Evolutionary conservation across 2,329 filamentous ascomycete species (phyloP).

Genomic region (Neonectria faginata): DNA sequence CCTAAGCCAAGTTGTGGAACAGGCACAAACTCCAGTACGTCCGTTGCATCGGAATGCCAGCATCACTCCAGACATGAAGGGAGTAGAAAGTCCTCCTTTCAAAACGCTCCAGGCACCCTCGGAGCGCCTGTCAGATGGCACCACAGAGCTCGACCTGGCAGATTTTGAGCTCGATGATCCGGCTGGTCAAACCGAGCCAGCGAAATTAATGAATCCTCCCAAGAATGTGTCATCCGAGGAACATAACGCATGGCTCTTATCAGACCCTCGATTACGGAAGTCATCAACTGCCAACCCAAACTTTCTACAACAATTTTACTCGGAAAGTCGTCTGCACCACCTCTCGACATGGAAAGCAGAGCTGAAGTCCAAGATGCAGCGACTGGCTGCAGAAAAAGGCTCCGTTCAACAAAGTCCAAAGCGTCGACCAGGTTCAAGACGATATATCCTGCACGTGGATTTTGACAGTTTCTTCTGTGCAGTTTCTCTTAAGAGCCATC

Average conservation of each 20-base stretch:
- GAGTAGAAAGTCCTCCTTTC: conserved; percentile 7
- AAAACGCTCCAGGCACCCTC: conserved; percentile 4
- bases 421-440: conserved; percentile 70
- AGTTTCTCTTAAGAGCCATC: conserved; percentile 82
- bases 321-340: conserved; percentile 94
- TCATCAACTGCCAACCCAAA: conserved; percentile 93
- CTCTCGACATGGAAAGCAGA: conserved; percentile 97
- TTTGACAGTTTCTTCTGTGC: conserved; percentile 99
- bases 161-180: not conserved
- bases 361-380: conserved; percentile 88
- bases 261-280: conserved; percentile 86
- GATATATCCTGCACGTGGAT: conserved; percentile 94
- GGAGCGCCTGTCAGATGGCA: not conserved
- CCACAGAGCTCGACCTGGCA: not conserved
- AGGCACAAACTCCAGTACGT: conserved; percentile 39
- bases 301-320: conserved; percentile 94
- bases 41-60: not conserved
- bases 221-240: conserved; percentile 90
- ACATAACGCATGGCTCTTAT: conserved; percentile 86
- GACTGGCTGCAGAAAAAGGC: conserved; percentile 77
- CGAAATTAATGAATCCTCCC: conserved; percentile 30
- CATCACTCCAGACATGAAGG: conserved; percentile 8
- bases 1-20: conserved; percentile 46
- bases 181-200: not conserved
- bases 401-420: conserved; percentile 58